phyloP scores from a whole-genome alignment of 768 basidiomycete species.

The Pleurotus pulmonarius region DNA sequence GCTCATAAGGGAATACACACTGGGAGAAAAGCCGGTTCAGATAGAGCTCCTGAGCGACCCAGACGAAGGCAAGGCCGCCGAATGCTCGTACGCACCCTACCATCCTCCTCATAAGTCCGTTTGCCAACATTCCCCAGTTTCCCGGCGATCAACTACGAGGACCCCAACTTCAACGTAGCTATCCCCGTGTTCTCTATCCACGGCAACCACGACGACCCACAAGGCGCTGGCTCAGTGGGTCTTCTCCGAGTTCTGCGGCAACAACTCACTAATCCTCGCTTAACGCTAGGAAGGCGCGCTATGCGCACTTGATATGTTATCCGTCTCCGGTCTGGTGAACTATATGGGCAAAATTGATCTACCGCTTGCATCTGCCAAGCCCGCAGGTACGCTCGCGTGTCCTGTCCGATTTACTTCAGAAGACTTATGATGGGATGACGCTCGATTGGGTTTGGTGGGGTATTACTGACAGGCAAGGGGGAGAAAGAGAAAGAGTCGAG shows the following conservation, averaged over 20 bases:
- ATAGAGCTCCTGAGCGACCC: slow-evolving; percentile 92
- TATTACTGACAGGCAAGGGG: no score
- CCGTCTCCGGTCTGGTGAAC: slow-evolving; percentile 90
- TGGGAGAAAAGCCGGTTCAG: slow-evolving; percentile 87
- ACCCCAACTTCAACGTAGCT: slow-evolving; percentile 89
- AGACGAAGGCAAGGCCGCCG: slow-evolving; percentile 80
- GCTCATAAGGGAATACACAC: slow-evolving; percentile 83
- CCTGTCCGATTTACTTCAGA: not conserved
- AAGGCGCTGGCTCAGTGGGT: slow-evolving; percentile 87
- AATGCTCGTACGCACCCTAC: slow-evolving; percentile 65
- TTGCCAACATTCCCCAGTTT: slow-evolving; percentile 49
- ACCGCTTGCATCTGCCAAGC: slow-evolving; percentile 40
- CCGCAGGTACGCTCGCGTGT: not conserved
- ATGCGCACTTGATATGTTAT: slow-evolving; percentile 92
- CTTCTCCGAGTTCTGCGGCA: not conserved
- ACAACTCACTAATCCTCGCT: not conserved
- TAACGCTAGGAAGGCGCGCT: slow-evolving; percentile 83
- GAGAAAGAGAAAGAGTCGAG: slow-evolving; percentile 15
- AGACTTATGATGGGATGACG: no score
- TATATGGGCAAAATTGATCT: slow-evolving; percentile 98
- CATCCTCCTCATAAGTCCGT: not conserved
- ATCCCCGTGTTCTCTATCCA: slow-evolving; percentile 99
- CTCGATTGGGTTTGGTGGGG: no score
- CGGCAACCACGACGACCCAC: slow-evolving; percentile 98
- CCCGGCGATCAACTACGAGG: slow-evolving; percentile 96